phyloP scores from a whole-genome alignment of 169 alveolate species.

The Theileria equi region DNA sequence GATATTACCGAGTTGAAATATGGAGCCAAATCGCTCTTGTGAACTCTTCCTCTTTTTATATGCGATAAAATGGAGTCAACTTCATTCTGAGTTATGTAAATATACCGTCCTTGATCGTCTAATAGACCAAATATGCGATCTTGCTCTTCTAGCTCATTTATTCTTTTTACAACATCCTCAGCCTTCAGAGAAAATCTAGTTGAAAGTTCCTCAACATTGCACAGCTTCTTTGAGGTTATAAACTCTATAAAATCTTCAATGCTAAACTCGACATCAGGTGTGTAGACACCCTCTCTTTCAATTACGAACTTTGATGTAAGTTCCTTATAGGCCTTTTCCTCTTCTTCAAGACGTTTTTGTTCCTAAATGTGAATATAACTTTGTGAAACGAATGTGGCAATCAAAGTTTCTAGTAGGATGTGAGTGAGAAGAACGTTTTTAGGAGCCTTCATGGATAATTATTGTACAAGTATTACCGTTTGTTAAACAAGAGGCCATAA shows the following conservation, averaged over 20 bases:
- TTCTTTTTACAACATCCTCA: conserved; percentile 37
- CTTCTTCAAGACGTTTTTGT: conserved; percentile 22
- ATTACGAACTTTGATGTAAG: conserved; percentile 35
- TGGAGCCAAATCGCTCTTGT: conserved; percentile 33
- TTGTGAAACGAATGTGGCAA: too few relatives aligned
- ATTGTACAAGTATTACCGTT: too few relatives aligned
- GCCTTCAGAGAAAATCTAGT: conserved; percentile 30
- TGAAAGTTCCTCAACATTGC: conserved; percentile 54
- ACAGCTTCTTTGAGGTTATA: conserved; percentile 30
- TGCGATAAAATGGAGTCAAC: conserved; percentile 28
- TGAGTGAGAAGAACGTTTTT: too few relatives aligned
- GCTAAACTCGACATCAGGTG: conserved; percentile 8
- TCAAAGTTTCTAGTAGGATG: too few relatives aligned
- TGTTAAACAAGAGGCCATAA: too few relatives aligned
- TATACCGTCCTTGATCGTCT: conserved; percentile 58
- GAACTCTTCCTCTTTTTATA: conserved; percentile 41
- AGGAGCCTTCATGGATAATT: too few relatives aligned
- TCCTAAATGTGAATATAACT: conserved; percentile 19
- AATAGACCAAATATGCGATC: conserved; percentile 51
- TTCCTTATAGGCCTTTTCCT: conserved; percentile 37
- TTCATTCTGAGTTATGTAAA: conserved; percentile 48
- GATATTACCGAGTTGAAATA: conserved; percentile 41
- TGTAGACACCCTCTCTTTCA: conserved; percentile 48
- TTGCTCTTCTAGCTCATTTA: conserved; percentile 50
- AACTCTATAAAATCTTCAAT: conserved; percentile 50